These are phyloP conservation scores for Aspergillus chevalieri DNA, from an alignment of 2,329 filamentous ascomycete genomes.

Conservation along the genomic window DNA sequence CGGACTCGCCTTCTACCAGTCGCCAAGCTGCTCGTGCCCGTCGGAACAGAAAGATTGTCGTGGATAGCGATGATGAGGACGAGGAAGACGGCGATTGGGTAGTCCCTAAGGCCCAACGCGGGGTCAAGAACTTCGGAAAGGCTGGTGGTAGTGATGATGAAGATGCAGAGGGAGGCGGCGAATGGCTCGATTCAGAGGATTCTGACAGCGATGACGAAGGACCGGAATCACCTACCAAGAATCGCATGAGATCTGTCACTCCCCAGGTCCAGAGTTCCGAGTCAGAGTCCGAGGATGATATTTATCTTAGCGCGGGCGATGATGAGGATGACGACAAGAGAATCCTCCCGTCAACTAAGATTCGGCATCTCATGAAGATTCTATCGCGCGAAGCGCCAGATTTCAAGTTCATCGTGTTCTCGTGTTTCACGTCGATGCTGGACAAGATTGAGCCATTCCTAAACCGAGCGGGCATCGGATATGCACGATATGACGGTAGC, in stretches of 20 bases:
- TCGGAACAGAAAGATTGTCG: slow-evolving; percentile 40
- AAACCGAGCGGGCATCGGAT: slow-evolving; percentile 64
- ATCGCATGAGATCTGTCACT: slow-evolving; percentile 10
- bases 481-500: slow-evolving; percentile 84
- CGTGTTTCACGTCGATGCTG: slow-evolving; percentile 97
- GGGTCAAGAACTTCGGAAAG: slow-evolving; percentile 59
- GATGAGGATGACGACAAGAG: slow-evolving; percentile 37
- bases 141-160: slow-evolving; percentile 84
- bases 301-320: slow-evolving; percentile 35
- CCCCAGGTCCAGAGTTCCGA: slow-evolving; percentile 28
- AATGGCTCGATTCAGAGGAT: slow-evolving; percentile 68
- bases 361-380: slow-evolving; percentile 75
- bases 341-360: slow-evolving; percentile 68
- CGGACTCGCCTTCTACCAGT: slow-evolving; percentile 19
- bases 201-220: slow-evolving; percentile 46
- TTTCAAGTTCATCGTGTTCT: slow-evolving; percentile 98
- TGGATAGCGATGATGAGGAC: slow-evolving; percentile 56
- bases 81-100: slow-evolving; percentile 71
- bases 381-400: slow-evolving; percentile 69
- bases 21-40: slow-evolving; percentile 19
- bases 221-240: slow-evolving; percentile 23
- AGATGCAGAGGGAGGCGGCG: slow-evolving; percentile 78
- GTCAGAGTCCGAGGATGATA: slow-evolving; percentile 37
- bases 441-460: slow-evolving; percentile 93
- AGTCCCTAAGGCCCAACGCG: slow-evolving; percentile 61